Evolutionary conservation across 2,329 filamentous ascomycete genomes (phyloP).

Genomic region (Cercospora beticola): DNA sequence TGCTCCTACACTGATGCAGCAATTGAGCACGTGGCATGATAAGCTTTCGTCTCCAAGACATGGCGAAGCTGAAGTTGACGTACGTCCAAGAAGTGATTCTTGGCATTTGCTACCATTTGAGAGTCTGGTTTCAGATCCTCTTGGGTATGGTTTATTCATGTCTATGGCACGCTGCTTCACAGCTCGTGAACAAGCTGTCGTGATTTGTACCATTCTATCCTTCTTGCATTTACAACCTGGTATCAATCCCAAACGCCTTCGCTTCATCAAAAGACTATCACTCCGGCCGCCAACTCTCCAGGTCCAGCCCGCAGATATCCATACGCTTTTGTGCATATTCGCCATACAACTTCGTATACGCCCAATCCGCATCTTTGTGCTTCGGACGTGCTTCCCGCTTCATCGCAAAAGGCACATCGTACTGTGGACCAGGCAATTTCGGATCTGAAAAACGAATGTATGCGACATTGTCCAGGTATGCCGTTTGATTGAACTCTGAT

Average conservation of each 20-base stretch:
- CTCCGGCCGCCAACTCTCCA: slow-evolving; percentile 44
- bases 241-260: not conserved
- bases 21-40: slow-evolving; percentile 6
- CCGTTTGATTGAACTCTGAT: slow-evolving; percentile 46
- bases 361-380: slow-evolving; percentile 48
- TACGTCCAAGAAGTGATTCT: not conserved
- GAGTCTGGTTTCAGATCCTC: not conserved
- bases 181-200: not conserved
- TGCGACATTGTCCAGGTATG: slow-evolving; percentile 44
- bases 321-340: slow-evolving; percentile 51
- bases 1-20: not conserved
- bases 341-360: slow-evolving; percentile 53
- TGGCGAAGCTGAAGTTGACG: not conserved
- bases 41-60: slow-evolving; percentile 6
- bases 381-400: slow-evolving; percentile 45
- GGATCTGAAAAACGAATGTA: slow-evolving; percentile 51
- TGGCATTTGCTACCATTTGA: not conserved
- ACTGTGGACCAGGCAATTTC: slow-evolving; percentile 52
- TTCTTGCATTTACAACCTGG: not conserved
- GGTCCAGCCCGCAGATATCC: slow-evolving; percentile 54
- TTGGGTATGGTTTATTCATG: not conserved
- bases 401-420: slow-evolving; percentile 48
- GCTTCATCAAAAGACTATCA: not conserved
- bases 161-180: not conserved
- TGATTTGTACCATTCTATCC: not conserved